Evolutionary conservation across 192 early-diverging fungal genomes (phyloP), one percentile per base, ranked within the genome.

Genomic region (Coemansia erecta): DNA sequence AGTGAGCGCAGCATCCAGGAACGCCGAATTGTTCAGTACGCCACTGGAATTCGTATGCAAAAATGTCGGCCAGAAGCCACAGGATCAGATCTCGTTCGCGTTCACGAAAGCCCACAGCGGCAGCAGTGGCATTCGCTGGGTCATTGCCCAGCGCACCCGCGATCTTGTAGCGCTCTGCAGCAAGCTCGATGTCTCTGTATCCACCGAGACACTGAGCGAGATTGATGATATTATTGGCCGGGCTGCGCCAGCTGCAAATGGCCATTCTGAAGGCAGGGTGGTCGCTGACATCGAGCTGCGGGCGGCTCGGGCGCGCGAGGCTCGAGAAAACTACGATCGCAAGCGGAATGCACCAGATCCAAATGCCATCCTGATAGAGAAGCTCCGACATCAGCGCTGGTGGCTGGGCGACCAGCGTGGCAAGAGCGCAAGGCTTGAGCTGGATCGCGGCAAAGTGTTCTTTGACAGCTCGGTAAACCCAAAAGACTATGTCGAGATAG

Each of bases 141-240:
- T 71, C 37, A 53, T 58, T 26, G 68, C 64, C 0, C 68, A 77
- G 42, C 64, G 74, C 28, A 50, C 74, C 2, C 64, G 48, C 15
- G 74, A 77, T 13, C 35, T 77, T 18, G n/a, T 77, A 19, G 47
- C 39, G n/a, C 61, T 77, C 23, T 77, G 74, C 45, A 19, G 14
- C 1, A 46, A 56, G 17, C 60, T 70, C 18, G 57, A 26, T 5
- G 54, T 64, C 8, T 26, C 54, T 11, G 21, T 49, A 11, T 44
- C 33, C 6, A 23, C 52, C 5, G 52, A 39, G 3, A 11, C 53
- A 0, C 22, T 60, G 1, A 13, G 13, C 2, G 68, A 77, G 37
- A 67, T 77, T 37, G 52, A 70, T 13, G 44, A 37, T 6, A 28
- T 47, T 13, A 22, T 62, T 17, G 53, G 54, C 14, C 37, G 45